Evolutionary conservation across 148 eudicot genomes (phyloP).

Genomic region (Suaeda aralocaspica): DNA sequence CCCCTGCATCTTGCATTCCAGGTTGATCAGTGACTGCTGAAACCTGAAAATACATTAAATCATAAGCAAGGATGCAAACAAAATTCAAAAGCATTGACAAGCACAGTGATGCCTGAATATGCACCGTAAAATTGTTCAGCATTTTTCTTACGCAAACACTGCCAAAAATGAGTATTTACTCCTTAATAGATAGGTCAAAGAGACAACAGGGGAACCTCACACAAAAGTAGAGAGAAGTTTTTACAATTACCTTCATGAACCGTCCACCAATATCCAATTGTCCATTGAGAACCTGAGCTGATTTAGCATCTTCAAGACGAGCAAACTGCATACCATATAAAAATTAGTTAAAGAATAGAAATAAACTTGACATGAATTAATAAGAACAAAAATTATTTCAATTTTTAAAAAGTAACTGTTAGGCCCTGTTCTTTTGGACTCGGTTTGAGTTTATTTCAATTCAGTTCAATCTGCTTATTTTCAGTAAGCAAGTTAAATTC

Average conservation of each 20-base stretch:
- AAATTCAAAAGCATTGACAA: neutral
- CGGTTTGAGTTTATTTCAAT: too few species aligned
- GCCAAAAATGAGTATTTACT: too few species aligned
- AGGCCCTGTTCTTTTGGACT: too few species aligned
- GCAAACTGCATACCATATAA: constrained; percentile 54
- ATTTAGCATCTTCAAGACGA: constrained; percentile 88
- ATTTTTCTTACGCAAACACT: neutral
- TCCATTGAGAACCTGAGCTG: constrained; percentile 73
- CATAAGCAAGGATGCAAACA: neutral
- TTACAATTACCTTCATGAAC: constrained; percentile 54
- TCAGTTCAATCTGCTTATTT: too few species aligned
- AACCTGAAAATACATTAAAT: constrained; percentile 46
- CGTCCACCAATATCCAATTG: constrained; percentile 94
- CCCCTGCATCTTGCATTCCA: constrained; percentile 68
- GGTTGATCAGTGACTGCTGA: constrained; percentile 80
- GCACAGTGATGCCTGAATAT: neutral
- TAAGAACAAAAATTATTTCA: too few species aligned
- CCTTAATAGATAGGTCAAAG: neutral
- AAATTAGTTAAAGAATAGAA: too few species aligned
- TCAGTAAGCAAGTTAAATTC: too few species aligned
- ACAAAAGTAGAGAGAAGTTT: neutral
- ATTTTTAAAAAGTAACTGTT: too few species aligned
- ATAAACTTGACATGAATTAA: too few species aligned
- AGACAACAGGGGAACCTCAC: neutral
- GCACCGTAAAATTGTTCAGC: neutral